Percentiles rank a stretch among this genome's conserved stretches.
These are phyloP conservation scores for Diaporthe australafricana DNA, from an alignment of 2,329 filamentous ascomycete genomes.

Conservation along the genomic window DNA sequence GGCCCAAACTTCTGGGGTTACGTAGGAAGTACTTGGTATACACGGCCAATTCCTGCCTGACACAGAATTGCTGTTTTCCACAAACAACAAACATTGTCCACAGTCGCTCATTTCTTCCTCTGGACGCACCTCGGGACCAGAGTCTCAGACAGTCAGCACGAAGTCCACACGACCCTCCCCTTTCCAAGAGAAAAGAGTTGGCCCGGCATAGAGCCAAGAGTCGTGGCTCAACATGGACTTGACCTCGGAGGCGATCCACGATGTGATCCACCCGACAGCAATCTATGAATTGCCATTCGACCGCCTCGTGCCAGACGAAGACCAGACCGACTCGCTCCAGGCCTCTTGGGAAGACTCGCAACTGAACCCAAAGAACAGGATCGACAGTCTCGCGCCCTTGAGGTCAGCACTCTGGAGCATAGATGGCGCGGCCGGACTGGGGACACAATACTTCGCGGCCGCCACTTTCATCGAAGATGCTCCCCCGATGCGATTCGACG, in stretches of 20 bases:
- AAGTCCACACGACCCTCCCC: background rate
- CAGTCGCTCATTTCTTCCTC: background rate
- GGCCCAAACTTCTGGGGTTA: background rate
- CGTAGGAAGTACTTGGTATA: background rate
- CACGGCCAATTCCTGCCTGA: background rate
- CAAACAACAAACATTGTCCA: background rate
- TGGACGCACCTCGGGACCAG: background rate
- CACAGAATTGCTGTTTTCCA: background rate
- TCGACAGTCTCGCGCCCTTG: slow-evolving; percentile 64
- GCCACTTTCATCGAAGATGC: slow-evolving; percentile 61
- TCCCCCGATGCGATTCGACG: slow-evolving; percentile 66
- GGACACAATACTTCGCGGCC: slow-evolving; percentile 68
- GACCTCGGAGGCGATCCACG: slow-evolving; percentile 62
- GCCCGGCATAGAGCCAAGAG: background rate
- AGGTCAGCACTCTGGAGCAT: slow-evolving; percentile 65
- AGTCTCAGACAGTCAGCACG: background rate
- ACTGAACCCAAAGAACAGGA: slow-evolving; percentile 71
- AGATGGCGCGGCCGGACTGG: slow-evolving; percentile 67
- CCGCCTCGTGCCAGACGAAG: background rate
- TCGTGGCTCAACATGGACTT: slow-evolving; percentile 60
- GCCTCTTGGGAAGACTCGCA: slow-evolving; percentile 59
- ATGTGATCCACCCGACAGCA: slow-evolving; percentile 69
- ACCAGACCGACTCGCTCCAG: background rate
- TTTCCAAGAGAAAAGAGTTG: background rate
- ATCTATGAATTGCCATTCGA: slow-evolving; percentile 21